Evolutionary conservation across 805 yeast species (phyloP).

Genomic region (Wickerhamomyces sydowiorum): DNA sequence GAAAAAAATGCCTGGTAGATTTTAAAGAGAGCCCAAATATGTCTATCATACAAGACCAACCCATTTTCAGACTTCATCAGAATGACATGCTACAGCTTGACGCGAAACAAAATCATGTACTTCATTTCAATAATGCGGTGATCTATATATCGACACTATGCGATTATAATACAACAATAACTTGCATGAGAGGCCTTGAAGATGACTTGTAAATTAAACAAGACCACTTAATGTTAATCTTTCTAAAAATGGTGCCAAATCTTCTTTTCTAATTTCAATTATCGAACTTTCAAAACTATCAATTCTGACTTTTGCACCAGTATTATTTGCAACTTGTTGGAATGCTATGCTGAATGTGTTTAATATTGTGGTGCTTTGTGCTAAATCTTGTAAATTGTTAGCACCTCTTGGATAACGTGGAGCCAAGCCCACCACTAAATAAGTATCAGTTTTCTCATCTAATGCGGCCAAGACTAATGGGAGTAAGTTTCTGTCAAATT

Average conservation of each 20-base stretch:
- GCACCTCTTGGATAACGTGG: constrained; percentile 64
- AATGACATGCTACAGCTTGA: too few relatives aligned
- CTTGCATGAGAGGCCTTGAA: too few relatives aligned
- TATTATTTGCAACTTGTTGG: constrained; percentile 75
- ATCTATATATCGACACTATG: too few relatives aligned
- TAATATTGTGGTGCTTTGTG: constrained; percentile 40
- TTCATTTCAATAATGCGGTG: too few relatives aligned
- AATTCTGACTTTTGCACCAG: constrained; percentile 84
- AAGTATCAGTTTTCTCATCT: constrained; percentile 68
- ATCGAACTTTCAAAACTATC: constrained; percentile 95
- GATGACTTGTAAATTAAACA: too few relatives aligned
- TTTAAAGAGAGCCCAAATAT: too few relatives aligned
- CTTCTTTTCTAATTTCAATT: constrained; percentile 85
- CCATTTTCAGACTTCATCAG: too few relatives aligned
- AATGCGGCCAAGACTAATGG: constrained; percentile 86
- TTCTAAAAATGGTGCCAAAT: constrained; percentile 82
- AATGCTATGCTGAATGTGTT: constrained; percentile 90
- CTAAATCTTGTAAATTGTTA: constrained; percentile 25
- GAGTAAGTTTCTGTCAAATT: constrained; percentile 55
- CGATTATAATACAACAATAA: too few relatives aligned
- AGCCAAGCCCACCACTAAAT: constrained; percentile 83
- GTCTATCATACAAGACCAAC: too few relatives aligned
- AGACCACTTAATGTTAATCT: constrained; percentile 71
- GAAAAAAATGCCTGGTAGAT: too few relatives aligned
- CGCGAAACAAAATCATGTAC: too few relatives aligned